Conservation (phyloP, 208 protist species). For the Kentomonas sorsogonicus region DNA sequence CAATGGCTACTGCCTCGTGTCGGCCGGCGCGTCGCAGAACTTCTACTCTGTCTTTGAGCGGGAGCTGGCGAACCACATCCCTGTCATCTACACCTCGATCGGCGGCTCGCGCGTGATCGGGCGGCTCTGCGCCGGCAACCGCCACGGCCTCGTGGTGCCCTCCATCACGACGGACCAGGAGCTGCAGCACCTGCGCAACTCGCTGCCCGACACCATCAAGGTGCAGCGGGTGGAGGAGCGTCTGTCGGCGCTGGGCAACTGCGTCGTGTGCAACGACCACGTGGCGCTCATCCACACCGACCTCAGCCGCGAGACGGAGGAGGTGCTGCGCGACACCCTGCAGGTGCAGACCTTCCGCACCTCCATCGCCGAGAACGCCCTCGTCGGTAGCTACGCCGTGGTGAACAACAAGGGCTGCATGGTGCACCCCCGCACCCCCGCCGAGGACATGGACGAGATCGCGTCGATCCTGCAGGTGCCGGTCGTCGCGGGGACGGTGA, state of each 20-base stretch:
- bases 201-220: constrained; percentile 96
- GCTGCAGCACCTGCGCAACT: constrained; percentile 98
- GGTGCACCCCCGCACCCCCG: constrained; percentile 94
- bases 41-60: constrained; percentile 99
- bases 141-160: constrained; percentile 98
- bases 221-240: constrained; percentile 98
- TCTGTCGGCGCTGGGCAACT: constrained; percentile 98
- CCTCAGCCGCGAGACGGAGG: constrained; percentile 98
- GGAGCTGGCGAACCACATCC: constrained; percentile 98
- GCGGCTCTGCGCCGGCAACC: constrained; percentile 96
- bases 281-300: constrained; percentile 99
- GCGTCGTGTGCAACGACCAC: constrained; percentile 99
- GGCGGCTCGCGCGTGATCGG: constrained; percentile 96
- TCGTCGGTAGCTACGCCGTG: constrained; percentile 98
- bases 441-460: constrained; percentile 99
- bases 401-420: constrained; percentile 98
- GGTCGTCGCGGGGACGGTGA: constrained; percentile 99
- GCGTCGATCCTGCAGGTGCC: constrained; percentile 97
- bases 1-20: constrained; percentile 99
- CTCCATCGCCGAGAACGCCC: constrained; percentile 95
- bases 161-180: constrained; percentile 98
- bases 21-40: constrained; percentile 94
- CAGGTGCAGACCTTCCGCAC: constrained; percentile 98
- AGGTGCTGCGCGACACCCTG: constrained; percentile 98
- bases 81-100: constrained; percentile 97